These are phyloP conservation scores for Xylaria multiplex DNA, from an alignment of 2,329 filamentous ascomycete genomes.

Conservation along the genomic window DNA sequence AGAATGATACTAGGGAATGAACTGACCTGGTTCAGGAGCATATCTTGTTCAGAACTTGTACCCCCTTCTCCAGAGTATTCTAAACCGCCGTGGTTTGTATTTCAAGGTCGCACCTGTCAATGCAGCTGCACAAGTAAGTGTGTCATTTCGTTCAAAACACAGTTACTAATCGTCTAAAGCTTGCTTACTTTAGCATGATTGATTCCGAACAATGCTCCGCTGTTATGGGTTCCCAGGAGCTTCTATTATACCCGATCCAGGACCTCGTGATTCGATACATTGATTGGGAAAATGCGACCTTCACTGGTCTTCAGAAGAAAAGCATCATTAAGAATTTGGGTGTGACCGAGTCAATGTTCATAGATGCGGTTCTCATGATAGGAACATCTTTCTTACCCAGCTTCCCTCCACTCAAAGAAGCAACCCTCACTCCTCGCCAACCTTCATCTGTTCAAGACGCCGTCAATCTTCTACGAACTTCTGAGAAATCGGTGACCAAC, in stretches of 20 bases:
- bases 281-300: constrained; percentile 74
- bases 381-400: constrained; percentile 82
- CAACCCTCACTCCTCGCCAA: constrained; percentile 63
- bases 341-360: constrained; percentile 76
- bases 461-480: constrained; percentile 77
- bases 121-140: constrained; percentile 82
- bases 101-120: constrained; percentile 89
- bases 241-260: constrained; percentile 85
- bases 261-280: constrained; percentile 75
- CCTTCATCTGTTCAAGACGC: constrained; percentile 76
- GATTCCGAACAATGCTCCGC: constrained; percentile 76
- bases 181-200: constrained; percentile 79
- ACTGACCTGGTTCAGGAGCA: constrained; percentile 64
- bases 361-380: constrained; percentile 84
- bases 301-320: constrained; percentile 72
- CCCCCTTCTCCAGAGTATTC: constrained; percentile 77
- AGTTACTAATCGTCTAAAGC: constrained; percentile 57
- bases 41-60: constrained; percentile 78
- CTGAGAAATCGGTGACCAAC: constrained; percentile 74
- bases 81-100: constrained; percentile 74
- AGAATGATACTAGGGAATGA: neutral
- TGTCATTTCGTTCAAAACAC: constrained; percentile 8
- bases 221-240: constrained; percentile 84
- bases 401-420: constrained; percentile 79
- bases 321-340: constrained; percentile 75